Evolutionary conservation across 345 rosid genomes (phyloP), one percentile per base, ranked within the genome.

Genomic region (Draba incana): DNA sequence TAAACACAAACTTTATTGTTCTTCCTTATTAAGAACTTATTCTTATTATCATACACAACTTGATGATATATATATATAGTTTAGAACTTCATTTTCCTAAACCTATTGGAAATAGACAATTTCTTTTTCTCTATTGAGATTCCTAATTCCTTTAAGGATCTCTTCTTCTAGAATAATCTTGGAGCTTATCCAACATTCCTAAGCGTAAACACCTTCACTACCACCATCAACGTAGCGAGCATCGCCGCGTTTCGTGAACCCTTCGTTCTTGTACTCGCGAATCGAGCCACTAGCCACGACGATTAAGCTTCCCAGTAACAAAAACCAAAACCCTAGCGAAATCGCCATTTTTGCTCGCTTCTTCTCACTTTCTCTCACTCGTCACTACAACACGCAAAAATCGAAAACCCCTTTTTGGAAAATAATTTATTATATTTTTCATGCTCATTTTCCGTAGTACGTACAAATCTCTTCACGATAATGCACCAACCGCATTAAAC

Each of bases 171-270:
- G n/a, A n/a, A n/a, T n/a, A n/a, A n/a, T n/a, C n/a, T n/a, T n/a
- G n/a, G n/a, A n/a, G n/a, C n/a, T n/a, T n/a, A n/a, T n/a, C n/a
- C n/a, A n/a, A n/a, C n/a, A n/a, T n/a, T n/a, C n/a, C n/a, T n/a
- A 88, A 64, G 84, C 88, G 43, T 75, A 84, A n/a, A 90, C 82
- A 5, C 88, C 95, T 79, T 90, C 87, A 47, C 82, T 80, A 48
- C 90, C 92, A 33, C 92, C 97, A 50, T 86, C 82, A 73, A 83
- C 86, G 79, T 87, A 88, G 80, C 79, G 79, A 15, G 87, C 97
- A 62, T 88, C 68, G 2, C 84, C 70, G 53, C 75, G 74, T 7
- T 67, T 75, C 48, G 48, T 78, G 66, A 90, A 90, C 2, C 77
- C 83, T 67, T 84, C 82, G 63, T 71, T 77, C 44, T 41, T 62